Evolutionary conservation across 2,329 filamentous ascomycete species (phyloP), one percentile per base, ranked within the genome.

Genomic region (Hypocreales sp.): DNA sequence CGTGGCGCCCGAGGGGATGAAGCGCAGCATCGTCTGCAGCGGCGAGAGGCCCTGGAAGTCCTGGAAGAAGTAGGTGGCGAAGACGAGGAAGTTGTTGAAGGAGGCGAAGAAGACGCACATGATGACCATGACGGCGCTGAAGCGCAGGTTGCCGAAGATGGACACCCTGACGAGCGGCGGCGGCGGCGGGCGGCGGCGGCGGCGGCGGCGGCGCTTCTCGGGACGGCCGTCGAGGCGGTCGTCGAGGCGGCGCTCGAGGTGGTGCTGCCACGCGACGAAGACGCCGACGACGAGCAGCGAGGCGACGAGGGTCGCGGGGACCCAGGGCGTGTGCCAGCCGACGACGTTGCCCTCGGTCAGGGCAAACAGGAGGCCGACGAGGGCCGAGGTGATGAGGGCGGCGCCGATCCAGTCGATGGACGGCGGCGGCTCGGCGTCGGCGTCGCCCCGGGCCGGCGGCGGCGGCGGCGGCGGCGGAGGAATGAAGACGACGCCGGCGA

Each of bases 11-110:
- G 68, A 75, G 0, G 76, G 75, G 7, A 81, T 57, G 44, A 79
- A 81, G 4, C 73, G 69, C 7, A 80, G 45, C 9, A 73, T 78
- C 0, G 75, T 79, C 35, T 78, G 64, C n/a, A 79, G 53, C 1
- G 72, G 56, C 1, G 58, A 61, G 2, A 72, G 57, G 1, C 61
- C 66, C 38, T 75, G 72, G 43, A 67, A 79, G 35, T 74, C 64
- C 46, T 81, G 76, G 48, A 69, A 80, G 48, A 69, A 78, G 47
- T 75, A 80, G 5, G 76, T 81, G 2, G 72, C 65, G 39, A 66
- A 78, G 33, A 80, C 58, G 21, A 79, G 51, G 37, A 64, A 78
- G 45, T 74, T 73, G 50, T 76, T 79, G 52, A 80, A 81, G 2
- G 61, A 57, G 12, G 66, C 63, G 40, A 75, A 79, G 51, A 79